phyloP scores from a whole-genome alignment of 73 alveolate species.

The Stentor roeselii region DNA sequence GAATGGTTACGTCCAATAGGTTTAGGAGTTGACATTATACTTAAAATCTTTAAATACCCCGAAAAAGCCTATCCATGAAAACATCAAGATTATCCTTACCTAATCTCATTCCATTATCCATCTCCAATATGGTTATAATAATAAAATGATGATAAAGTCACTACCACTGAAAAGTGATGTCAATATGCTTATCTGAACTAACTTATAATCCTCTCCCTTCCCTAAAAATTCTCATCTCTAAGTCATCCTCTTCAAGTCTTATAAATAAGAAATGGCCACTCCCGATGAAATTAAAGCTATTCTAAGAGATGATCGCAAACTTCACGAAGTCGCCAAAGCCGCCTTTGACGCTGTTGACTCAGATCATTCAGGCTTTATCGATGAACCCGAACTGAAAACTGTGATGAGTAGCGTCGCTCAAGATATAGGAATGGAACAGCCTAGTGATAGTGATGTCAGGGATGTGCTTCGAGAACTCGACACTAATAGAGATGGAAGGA shows the following conservation, averaged over 20 bases:
- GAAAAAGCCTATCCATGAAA: not conserved
- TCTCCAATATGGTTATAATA: no score
- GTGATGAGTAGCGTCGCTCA: constrained; percentile 47
- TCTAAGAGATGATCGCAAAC: constrained; percentile 38
- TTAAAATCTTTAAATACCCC: not conserved
- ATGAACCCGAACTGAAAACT: constrained; percentile 41
- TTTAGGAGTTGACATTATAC: not conserved
- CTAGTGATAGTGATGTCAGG: constrained; percentile 39
- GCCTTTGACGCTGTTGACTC: constrained; percentile 53
- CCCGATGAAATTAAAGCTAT: constrained; percentile 37
- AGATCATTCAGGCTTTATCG: constrained; percentile 50
- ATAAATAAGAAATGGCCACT: constrained; percentile 11
- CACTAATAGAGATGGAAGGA: constrained; percentile 52
- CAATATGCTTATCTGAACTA: not conserved
- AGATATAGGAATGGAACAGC: constrained; percentile 52
- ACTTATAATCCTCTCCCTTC: not conserved
- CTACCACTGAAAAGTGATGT: not conserved
- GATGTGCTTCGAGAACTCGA: constrained; percentile 51
- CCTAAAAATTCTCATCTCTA: not conserved
- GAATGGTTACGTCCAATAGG: not conserved
- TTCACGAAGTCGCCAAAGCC: constrained; percentile 46
- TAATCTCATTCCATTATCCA: no score
- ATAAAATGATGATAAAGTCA: not conserved
- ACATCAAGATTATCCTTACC: not conserved
- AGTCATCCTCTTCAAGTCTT: not conserved